Base-by-base conservation (phyloP, 2,329 filamentous ascomycete genomes). In the Periconia macrospinosa region DNA sequence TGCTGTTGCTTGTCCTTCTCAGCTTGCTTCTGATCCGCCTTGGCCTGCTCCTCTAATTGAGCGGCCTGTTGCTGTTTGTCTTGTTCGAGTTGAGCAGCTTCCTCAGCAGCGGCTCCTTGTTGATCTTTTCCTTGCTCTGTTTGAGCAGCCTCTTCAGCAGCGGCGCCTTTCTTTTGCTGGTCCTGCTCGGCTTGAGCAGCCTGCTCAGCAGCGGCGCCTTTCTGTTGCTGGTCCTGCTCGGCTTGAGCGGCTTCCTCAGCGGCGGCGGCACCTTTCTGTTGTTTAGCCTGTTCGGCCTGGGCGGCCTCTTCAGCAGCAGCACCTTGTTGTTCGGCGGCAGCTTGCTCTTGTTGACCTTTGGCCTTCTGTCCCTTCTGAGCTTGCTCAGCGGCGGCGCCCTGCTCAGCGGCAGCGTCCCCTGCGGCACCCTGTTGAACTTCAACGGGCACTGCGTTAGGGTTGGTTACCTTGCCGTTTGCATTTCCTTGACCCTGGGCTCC, bases 201-300 rank as follows among this genome's bases (percentile, higher is more conserved):
- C 14, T 30, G 15, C 8, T 30, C 33, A 17, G 43, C 18, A 10
- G 50, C 50, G 14, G 18, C n/a, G n/a, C n/a, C 33, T 30, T 40
- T 43, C 30, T 53, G 50, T n/a, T 49, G 27, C 20, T 30, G 27
- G 18, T 45, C 49, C 11, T 52, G 42, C 37, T 47, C 55, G 17
- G 45, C 37, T 27, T 47, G 51, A 37, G 27, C 47, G n/a, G 48
- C 30, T 41, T 49, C 45, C 11, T 53, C 37, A 17, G 11, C 11
- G 33, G 33, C 33, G 19, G 47, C 52, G 18, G 46, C 52, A 15
- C 20, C 45, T 19, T 55, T 44, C 30, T 53, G 41, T 11, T 52
- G 30, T 17, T 45, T 44, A 23, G 40, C 50, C 14, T 55, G 44
- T 6, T 45, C 49, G 30, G 49, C 53, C 14, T 47, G 41, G 9